Evolutionary conservation across 139 green algal species (phyloP).

Genomic region (Prasinococcaceae sp.): DNA sequence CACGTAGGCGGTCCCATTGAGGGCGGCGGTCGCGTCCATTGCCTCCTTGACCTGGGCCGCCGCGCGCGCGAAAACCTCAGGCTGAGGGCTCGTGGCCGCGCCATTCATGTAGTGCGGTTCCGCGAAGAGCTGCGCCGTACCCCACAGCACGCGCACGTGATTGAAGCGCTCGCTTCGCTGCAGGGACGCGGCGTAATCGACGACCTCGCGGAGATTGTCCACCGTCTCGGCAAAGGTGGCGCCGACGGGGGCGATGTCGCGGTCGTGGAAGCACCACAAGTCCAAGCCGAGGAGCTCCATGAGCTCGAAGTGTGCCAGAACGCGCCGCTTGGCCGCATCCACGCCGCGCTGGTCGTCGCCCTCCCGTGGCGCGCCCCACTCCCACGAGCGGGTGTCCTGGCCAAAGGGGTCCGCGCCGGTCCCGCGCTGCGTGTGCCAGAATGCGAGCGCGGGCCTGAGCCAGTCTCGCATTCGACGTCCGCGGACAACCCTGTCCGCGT

Average conservation of each 20-base stretch:
- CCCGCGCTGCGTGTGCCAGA: slow-evolving; percentile 55
- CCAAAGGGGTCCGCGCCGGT: slow-evolving; percentile 54
- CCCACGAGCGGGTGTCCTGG: slow-evolving; percentile 34
- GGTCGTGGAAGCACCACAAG: slow-evolving; percentile 64
- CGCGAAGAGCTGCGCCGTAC: slow-evolving; percentile 50
- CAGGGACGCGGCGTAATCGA: slow-evolving; percentile 3
- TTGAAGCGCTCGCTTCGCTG: background rate
- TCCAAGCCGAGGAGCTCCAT: slow-evolving; percentile 50
- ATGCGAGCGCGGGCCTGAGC: slow-evolving; percentile 50
- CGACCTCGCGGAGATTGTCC: slow-evolving; percentile 14
- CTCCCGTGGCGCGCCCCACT: slow-evolving; percentile 27
- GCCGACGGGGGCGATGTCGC: slow-evolving; percentile 20
- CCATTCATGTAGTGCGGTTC: slow-evolving; percentile 46
- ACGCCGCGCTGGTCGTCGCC: too few relatives aligned
- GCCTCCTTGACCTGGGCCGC: slow-evolving; percentile 36
- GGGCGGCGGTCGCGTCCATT: slow-evolving; percentile 23
- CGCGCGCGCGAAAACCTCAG: slow-evolving; percentile 28
- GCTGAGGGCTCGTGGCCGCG: slow-evolving; percentile 19
- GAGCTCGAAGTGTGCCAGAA: slow-evolving; percentile 55
- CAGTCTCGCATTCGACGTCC: slow-evolving; percentile 16
- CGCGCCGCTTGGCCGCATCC: slow-evolving; percentile 28
- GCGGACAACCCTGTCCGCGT: background rate
- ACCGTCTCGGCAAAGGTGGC: slow-evolving; percentile 5
- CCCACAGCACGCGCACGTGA: slow-evolving; percentile 29
- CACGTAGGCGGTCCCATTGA: slow-evolving; percentile 43